phyloP scores from a whole-genome alignment of 2,329 filamentous ascomycete genomes.

The Colletotrichum lupini region DNA sequence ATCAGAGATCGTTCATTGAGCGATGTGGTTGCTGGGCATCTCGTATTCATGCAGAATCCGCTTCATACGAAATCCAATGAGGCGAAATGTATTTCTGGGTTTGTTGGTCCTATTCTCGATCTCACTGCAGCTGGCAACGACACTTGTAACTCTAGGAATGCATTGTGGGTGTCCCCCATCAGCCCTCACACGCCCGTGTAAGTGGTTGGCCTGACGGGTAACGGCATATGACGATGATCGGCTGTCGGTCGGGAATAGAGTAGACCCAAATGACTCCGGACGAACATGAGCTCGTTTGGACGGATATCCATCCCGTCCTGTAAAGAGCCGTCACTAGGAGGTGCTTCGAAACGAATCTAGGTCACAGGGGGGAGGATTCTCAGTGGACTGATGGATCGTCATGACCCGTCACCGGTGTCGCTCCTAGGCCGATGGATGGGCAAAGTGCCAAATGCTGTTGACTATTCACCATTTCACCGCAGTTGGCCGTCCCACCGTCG shows the following conservation, averaged over 20 bases:
- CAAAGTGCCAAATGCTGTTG: not conserved
- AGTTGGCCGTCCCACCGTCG: not conserved
- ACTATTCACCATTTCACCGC: not conserved
- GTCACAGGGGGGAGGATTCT: conserved; percentile 15
- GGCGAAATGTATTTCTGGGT: conserved; percentile 12
- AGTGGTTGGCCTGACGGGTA: conserved; percentile 7
- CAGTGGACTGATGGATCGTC: not conserved
- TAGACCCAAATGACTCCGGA: not conserved
- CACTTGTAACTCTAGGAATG: not conserved
- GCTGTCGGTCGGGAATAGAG: conserved; percentile 13
- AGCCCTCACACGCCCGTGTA: not conserved
- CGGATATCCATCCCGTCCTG: conserved; percentile 15
- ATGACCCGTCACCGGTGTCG: not conserved
- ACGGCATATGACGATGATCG: conserved; percentile 16
- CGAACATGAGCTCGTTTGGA: not conserved
- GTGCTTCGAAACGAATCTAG: conserved; percentile 13
- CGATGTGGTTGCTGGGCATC: conserved; percentile 21
- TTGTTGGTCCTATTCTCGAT: not conserved
- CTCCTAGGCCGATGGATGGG: not conserved
- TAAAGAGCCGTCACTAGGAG: conserved; percentile 7
- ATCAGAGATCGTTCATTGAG: conserved; percentile 15
- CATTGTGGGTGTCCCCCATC: not conserved
- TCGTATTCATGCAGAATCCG: conserved; percentile 33
- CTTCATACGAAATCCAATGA: conserved; percentile 17
- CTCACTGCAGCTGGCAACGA: conserved; percentile 2